Base-by-base conservation (phyloP, 2,329 filamentous ascomycete species). In the Bipolaris zeicola region DNA sequence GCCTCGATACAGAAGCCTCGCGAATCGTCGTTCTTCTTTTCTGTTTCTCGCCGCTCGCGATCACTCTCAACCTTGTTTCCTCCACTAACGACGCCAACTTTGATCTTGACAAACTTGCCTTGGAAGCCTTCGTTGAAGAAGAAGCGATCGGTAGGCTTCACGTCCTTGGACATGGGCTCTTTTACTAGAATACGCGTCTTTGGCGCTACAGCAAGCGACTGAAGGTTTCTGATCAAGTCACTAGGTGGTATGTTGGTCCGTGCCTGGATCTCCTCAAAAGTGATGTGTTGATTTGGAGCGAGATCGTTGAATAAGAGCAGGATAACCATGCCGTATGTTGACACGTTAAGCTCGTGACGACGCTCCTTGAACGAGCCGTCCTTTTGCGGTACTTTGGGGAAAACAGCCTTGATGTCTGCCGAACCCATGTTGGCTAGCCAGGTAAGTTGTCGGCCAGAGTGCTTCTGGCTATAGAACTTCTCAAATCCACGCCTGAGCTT, bases 301-400 rank as follows among this genome's bases (percentile, higher is more conserved):
- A 96, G 69, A 36, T 94, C 87, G 69, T 98, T 98, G 82, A 98
- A 99, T 0, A 97, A 85, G 42, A 96, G 76, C 18, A 99, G 78
- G 22, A 98, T 87, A 18, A 97, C 80, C 91, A 98, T 96, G 67
- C 88, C 92, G 73, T 95, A 95, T 0, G 95, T 98, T 1, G 92
- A 89, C 18, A 96, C 92, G 59, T 92, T 96, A 52, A 99, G 81
- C 68, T 99, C 95, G 70, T 98, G 94, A 34, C 89, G 87, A 33
- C 89, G 83, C 62, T 90, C 88, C 55, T 83, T 86, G 55, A 83
- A 82, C 0, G 79, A 81, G 2, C 87, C 85, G 11, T 87, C 85
- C 68, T 92, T 92, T 33, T 89, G 89, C 37, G 86, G 83, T 1
- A 90, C 81, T 69, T 86, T 84, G 33, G 89, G 88, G 77, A 99